A percentile compares a stretch with the other conserved stretches of the same genome.
Evolutionary conservation across 768 basidiomycete genomes (phyloP).

Genomic region (Russula abietina): DNA sequence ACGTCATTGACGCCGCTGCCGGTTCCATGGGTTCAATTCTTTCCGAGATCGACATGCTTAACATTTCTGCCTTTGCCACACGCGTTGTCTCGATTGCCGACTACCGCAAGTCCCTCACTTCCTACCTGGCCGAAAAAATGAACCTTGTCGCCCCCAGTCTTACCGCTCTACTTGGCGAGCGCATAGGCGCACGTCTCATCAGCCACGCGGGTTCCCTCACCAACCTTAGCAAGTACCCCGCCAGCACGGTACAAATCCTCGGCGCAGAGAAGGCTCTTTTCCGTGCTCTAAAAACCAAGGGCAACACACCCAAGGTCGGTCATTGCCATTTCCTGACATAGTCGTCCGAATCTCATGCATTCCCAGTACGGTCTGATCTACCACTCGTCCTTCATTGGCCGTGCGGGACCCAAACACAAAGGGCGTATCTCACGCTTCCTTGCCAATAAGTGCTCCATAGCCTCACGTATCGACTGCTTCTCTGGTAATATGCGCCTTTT

Average conservation of each 20-base stretch:
- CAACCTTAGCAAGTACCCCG: conserved; percentile 96
- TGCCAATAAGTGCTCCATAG: conserved; percentile 98
- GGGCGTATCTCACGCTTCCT: conserved; percentile 98
- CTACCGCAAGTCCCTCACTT: conserved; percentile 85
- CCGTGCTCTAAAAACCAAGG: conserved; percentile 96
- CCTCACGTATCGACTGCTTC: conserved; percentile 94
- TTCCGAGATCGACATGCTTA: conserved; percentile 89
- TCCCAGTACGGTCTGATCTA: conserved; percentile 92
- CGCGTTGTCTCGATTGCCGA: conserved; percentile 89
- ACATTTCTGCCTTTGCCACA: conserved; percentile 85
- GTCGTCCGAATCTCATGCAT: not conserved
- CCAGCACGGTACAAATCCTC: conserved; percentile 95
- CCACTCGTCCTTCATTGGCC: conserved; percentile 94
- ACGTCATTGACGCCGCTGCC: conserved; percentile 89
- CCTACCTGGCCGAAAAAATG: conserved; percentile 95
- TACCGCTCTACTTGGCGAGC: conserved; percentile 85
- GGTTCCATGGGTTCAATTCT: conserved; percentile 93
- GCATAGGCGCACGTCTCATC: conserved; percentile 88
- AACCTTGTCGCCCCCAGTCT: conserved; percentile 92
- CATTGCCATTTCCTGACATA: not conserved
- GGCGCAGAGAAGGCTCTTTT: conserved; percentile 98
- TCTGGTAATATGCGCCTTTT: conserved; percentile 42
- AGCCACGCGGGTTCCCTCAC: conserved; percentile 95
- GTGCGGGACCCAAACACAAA: conserved; percentile 90
- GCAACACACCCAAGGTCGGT: conserved; percentile 89